Evolutionary conservation across 768 basidiomycete genomes (phyloP).

Genomic region (Trametes cinnabarina): DNA sequence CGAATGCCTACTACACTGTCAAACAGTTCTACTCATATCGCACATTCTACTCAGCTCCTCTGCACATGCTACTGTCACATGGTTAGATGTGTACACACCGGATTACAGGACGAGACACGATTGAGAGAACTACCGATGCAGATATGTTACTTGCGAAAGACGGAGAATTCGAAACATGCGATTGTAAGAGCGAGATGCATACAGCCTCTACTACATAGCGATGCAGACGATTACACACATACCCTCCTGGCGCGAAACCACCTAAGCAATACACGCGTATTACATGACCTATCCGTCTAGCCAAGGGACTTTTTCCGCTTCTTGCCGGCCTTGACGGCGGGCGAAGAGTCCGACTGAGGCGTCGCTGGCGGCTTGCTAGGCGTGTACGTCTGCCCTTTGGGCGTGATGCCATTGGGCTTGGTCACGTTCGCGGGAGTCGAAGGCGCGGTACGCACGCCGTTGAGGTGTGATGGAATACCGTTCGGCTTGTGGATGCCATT

Average conservation of each 20-base stretch:
- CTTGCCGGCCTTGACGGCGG: slow-evolving; percentile 40
- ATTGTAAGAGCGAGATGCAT: background rate
- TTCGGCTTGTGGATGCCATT: slow-evolving; percentile 21
- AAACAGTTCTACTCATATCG: too few species aligned
- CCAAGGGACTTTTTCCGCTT: slow-evolving; percentile 54
- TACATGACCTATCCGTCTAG: slow-evolving; percentile 12
- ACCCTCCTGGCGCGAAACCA: background rate
- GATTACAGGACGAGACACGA: background rate
- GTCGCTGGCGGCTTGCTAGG: slow-evolving; percentile 7
- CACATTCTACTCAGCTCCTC: too few species aligned
- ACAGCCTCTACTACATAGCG: background rate
- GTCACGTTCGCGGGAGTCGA: slow-evolving; percentile 6
- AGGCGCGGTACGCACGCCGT: slow-evolving; percentile 9
- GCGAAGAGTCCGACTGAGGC: slow-evolving; percentile 17
- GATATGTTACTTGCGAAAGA: background rate
- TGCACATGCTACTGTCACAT: too few species aligned
- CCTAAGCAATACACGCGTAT: background rate
- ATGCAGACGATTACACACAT: slow-evolving; percentile 4
- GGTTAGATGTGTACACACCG: too few species aligned
- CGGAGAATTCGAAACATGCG: slow-evolving; percentile 1
- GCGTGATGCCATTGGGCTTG: slow-evolving; percentile 11
- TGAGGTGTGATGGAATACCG: slow-evolving; percentile 12
- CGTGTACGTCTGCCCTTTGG: slow-evolving; percentile 4
- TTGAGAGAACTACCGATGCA: slow-evolving; percentile 1
- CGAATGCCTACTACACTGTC: too few species aligned